Conservation (phyloP, 306 rosid genomes). For the Cyclanthera cordifolia region DNA sequence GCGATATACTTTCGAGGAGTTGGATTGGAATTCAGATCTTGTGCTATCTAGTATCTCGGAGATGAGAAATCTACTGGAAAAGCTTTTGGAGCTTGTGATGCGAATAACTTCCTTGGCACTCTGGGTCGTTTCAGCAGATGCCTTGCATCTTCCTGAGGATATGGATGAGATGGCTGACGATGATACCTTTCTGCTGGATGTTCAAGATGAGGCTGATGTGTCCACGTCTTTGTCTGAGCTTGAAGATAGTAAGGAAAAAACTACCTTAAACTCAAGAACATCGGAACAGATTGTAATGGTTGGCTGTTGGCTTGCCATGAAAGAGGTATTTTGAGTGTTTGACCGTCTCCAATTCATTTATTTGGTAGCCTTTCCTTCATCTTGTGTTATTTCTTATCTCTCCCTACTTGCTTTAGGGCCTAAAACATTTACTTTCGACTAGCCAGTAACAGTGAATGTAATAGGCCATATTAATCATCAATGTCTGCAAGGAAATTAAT, state of each 20-base stretch:
- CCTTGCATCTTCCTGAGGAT: slow-evolving; percentile 86
- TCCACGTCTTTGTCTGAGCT: slow-evolving; percentile 29
- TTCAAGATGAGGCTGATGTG: slow-evolving; percentile 35
- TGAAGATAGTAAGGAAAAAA: slow-evolving; percentile 34
- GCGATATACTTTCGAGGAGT: slow-evolving; percentile 87
- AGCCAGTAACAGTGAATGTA: background rate
- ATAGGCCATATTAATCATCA: background rate
- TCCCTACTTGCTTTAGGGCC: background rate
- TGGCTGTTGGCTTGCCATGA: slow-evolving; percentile 99
- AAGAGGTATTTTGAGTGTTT: slow-evolving; percentile 56
- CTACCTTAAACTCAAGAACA: slow-evolving; percentile 33
- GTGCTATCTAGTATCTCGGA: slow-evolving; percentile 36
- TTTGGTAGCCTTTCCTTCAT: background rate
- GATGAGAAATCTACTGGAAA: slow-evolving; percentile 52
- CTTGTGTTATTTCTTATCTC: background rate
- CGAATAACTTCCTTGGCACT: slow-evolving; percentile 84
- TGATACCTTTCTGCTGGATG: slow-evolving; percentile 48
- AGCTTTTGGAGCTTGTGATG: slow-evolving; percentile 66
- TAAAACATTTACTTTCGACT: background rate
- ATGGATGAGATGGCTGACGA: slow-evolving; percentile 68
- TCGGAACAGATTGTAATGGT: slow-evolving; percentile 92
- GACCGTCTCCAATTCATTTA: background rate
- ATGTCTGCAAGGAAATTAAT: background rate
- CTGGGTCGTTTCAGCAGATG: slow-evolving; percentile 96
- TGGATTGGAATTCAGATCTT: slow-evolving; percentile 65